Conservation (phyloP, 2,329 filamentous ascomycete species). For the Chrysoporthe cubensis region DNA sequence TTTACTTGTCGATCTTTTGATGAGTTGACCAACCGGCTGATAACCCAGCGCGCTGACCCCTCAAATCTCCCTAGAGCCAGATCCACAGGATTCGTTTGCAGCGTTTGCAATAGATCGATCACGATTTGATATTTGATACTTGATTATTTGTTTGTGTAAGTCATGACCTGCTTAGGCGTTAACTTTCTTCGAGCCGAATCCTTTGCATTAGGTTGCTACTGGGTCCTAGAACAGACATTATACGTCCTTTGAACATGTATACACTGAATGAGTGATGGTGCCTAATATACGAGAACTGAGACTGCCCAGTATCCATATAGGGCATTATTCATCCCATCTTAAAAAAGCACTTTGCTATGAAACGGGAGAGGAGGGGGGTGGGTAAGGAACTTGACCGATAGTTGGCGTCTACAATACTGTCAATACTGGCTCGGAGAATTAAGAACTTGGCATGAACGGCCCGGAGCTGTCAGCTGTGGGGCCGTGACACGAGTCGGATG, state of each 20-base stretch:
- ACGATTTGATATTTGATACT: neutral
- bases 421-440: neutral
- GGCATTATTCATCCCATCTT: too few relatives aligned
- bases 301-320: too few relatives aligned
- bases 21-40: neutral
- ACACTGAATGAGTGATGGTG: too few relatives aligned
- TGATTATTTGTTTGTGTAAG: neutral
- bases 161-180: neutral
- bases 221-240: too few relatives aligned
- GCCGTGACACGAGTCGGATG: neutral
- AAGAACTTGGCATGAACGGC: neutral
- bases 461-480: neutral
- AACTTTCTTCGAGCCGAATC: too few relatives aligned
- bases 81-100: neutral
- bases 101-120: neutral
- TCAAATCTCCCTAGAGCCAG: neutral
- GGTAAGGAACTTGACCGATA: too few relatives aligned
- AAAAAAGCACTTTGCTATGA: too few relatives aligned
- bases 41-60: neutral
- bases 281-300: too few relatives aligned
- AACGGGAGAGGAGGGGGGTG: too few relatives aligned
- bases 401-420: too few relatives aligned
- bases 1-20: neutral
- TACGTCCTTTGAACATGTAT: too few relatives aligned
- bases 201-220: too few relatives aligned